Conservation (phyloP, 208 protist genomes). For the Leishmania braziliensis region DNA sequence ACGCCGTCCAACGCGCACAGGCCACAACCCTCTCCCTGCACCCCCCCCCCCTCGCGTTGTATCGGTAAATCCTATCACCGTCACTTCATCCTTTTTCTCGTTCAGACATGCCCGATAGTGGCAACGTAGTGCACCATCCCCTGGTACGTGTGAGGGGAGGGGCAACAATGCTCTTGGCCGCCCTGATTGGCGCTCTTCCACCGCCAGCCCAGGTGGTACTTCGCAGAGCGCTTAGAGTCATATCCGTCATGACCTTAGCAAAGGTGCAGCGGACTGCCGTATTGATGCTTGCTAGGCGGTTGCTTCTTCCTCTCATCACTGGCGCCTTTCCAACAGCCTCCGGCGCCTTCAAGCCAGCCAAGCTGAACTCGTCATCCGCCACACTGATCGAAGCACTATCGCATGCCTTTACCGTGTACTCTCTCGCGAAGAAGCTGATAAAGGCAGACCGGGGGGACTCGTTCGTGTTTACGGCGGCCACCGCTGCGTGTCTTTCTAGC, state of each 20-base stretch:
- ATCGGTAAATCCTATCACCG: background rate
- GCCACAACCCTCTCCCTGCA: background rate
- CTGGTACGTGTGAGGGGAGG: conserved; percentile 29
- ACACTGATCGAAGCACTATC: background rate
- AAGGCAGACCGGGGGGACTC: background rate
- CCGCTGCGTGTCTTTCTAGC: background rate
- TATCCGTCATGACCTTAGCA: conserved; percentile 1
- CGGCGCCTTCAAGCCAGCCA: background rate
- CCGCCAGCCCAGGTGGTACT: conserved; percentile 11
- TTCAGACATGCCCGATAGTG: conserved; percentile 1
- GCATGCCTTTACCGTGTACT: background rate
- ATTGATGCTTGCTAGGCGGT: background rate
- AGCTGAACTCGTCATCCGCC: background rate
- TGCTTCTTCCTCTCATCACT: conserved; percentile 17
- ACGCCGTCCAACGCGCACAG: background rate
- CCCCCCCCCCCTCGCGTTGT: background rate
- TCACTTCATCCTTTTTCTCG: background rate
- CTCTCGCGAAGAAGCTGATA: background rate
- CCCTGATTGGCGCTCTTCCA: conserved; percentile 26
- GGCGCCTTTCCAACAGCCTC: background rate
- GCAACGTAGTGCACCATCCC: conserved; percentile 6
- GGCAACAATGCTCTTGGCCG: conserved; percentile 22
- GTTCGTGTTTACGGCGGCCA: background rate
- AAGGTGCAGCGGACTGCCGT: conserved; percentile 7
- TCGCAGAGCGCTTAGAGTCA: conserved; percentile 4